Evolutionary conservation across 2,329 filamentous ascomycete genomes (phyloP).

Genomic region (Penicillium concentricum): DNA sequence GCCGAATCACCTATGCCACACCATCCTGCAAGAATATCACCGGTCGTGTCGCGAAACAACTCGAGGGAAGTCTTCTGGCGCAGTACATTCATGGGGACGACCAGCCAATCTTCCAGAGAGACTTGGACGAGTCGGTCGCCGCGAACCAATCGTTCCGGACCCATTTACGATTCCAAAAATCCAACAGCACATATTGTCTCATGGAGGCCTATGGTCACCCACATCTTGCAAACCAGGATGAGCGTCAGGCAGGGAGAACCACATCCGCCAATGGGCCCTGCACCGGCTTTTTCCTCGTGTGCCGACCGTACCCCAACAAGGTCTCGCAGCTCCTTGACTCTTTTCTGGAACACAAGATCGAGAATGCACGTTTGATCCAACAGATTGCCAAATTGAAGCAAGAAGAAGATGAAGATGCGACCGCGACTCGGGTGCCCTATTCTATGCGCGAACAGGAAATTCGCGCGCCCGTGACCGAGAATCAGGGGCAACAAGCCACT

Average conservation of each 20-base stretch:
- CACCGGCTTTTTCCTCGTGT: slow-evolving; percentile 91
- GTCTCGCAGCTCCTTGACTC: slow-evolving; percentile 84
- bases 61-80: slow-evolving; percentile 72
- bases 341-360: slow-evolving; percentile 94
- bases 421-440: slow-evolving; percentile 61
- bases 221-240: slow-evolving; percentile 69
- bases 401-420: slow-evolving; percentile 79
- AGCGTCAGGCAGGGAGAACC: slow-evolving; percentile 58
- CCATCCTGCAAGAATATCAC: slow-evolving; percentile 72
- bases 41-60: slow-evolving; percentile 68
- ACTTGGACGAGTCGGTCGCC: slow-evolving; percentile 86
- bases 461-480: background rate
- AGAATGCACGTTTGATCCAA: slow-evolving; percentile 82
- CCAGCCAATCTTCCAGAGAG: slow-evolving; percentile 74
- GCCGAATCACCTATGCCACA: slow-evolving; percentile 81
- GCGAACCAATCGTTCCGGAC: slow-evolving; percentile 76
- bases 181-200: slow-evolving; percentile 71
- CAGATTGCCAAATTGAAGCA: slow-evolving; percentile 80
- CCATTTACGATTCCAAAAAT: slow-evolving; percentile 79
- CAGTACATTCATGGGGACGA: slow-evolving; percentile 87
- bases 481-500: background rate
- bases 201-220: slow-evolving; percentile 93
- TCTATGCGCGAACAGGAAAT: slow-evolving; percentile 28
- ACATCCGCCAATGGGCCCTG: slow-evolving; percentile 69
- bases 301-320: slow-evolving; percentile 83